These are phyloP conservation scores for Pezicula neosporulosa DNA, from an alignment of 2,329 filamentous ascomycete genomes.

Conservation along the genomic window DNA sequence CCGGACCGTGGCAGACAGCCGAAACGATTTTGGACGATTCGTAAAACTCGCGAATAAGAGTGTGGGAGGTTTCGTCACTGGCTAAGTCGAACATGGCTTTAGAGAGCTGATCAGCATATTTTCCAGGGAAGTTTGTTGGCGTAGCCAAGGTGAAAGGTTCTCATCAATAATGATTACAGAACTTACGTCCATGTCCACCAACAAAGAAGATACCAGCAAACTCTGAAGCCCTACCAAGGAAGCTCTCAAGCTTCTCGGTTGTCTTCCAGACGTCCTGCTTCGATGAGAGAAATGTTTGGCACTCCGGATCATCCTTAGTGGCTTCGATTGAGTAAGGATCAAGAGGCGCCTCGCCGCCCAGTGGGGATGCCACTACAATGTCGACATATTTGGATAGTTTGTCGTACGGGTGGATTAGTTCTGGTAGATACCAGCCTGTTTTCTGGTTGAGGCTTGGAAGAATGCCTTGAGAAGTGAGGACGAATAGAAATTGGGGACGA, in stretches of 20 bases:
- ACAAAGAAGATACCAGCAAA: constrained; percentile 55
- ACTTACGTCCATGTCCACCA: constrained; percentile 43
- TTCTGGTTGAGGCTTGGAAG: no score
- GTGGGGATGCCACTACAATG: constrained; percentile 39
- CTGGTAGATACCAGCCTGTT: constrained; percentile 22
- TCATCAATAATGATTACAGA: no score
- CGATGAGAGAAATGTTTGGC: constrained; percentile 37
- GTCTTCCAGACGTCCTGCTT: constrained; percentile 46
- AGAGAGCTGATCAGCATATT: no score
- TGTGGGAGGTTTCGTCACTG: constrained; percentile 48
- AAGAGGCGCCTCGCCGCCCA: constrained; percentile 37
- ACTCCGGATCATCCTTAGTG: constrained; percentile 35
- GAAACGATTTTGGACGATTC: constrained; percentile 58
- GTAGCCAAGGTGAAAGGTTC: no score
- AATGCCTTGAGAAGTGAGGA: no score
- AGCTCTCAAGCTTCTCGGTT: constrained; percentile 42
- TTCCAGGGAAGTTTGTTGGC: no score
- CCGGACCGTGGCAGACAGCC: constrained; percentile 67
- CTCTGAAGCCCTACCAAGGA: constrained; percentile 40
- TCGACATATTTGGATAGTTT: constrained; percentile 34
- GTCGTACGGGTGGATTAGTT: constrained; percentile 43
- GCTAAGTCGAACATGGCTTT: constrained; percentile 33
- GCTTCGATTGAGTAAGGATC: constrained; percentile 38
- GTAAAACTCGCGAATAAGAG: constrained; percentile 59
- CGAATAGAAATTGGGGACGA: no score